Evolutionary conservation across 177 flowering plant genomes (phyloP), one percentile per base, ranked within the genome.

Genomic region (Vitis hybrid): DNA sequence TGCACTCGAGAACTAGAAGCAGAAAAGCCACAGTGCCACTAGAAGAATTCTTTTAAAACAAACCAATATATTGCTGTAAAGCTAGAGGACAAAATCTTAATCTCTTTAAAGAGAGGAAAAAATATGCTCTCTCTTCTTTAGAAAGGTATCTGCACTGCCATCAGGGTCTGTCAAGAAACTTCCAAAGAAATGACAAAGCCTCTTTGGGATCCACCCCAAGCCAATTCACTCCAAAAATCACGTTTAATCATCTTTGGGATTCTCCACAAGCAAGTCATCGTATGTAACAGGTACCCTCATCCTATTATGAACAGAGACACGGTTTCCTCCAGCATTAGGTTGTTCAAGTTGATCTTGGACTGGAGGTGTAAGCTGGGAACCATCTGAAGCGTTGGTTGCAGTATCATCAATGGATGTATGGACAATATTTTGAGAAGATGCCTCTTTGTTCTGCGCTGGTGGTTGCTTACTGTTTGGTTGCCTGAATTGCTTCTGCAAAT

Each of bases 401-500:
- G 50, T 56, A 18, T 52, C 71, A 50, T 68, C 65, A 3, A 60
- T 29, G 10, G 20, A 16, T 22, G 65, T 61, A 58, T 1, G 15
- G 3, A 57, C 10, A 18, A 20, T 50, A 68, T 29, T 67, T 53
- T 72, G 54, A 59, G 75, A 45, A 48, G 73, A 54, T 62, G 58
- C 55, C 13, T 69, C 72, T n/a, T 63, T 71, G 10, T 55, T 71
- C 20, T 65, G 76, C 10, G n/a, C 26, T 4, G 78, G 67, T 26
- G 56, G 65, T 67, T 29, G 80, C 74, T 61, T 69, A 5, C 57
- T 52, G 68, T 71, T 76, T 52, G 65, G 85, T 66, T 73, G 86
- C 74, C 76, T 86, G 71, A 88, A 83, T 79, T 85, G 90, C 77
- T 83, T 88, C 90, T 88, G 92, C 75, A 83, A 61, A 69, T 53